Percentiles rank a stretch among this genome's conserved stretches.
phyloP scores from a whole-genome alignment of 2,329 filamentous ascomycete species.

The Botrytis fabae region DNA sequence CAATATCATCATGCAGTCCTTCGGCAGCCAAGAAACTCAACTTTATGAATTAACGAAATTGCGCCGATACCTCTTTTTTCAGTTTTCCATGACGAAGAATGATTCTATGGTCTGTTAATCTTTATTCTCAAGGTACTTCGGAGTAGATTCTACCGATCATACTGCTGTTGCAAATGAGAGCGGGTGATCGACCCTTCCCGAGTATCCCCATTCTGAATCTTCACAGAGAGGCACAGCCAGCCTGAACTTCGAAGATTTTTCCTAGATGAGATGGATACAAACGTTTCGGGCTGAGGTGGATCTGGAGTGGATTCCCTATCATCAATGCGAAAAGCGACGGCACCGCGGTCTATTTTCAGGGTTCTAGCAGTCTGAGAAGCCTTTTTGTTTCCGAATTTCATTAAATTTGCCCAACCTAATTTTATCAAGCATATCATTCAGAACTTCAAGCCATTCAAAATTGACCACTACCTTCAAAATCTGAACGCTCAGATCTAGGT shows the following conservation, averaged over 20 bases:
- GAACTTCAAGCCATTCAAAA: not conserved
- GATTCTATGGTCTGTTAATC: not conserved
- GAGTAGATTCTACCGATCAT: not conserved
- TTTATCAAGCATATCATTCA: not conserved
- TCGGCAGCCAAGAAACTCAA: conserved; percentile 20
- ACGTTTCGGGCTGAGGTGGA: not conserved
- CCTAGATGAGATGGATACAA: not conserved
- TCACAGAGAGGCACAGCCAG: not conserved
- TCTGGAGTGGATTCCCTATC: not conserved
- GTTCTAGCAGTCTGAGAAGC: not conserved
- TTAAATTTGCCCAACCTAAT: not conserved
- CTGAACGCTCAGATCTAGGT: not conserved
- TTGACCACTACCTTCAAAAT: not conserved
- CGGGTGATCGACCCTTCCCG: conserved; percentile 7
- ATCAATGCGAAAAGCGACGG: not conserved
- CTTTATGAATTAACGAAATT: conserved; percentile 12
- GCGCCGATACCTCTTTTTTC: conserved; percentile 1
- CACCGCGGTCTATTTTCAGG: not conserved
- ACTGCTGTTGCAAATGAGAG: not conserved
- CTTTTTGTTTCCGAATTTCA: not conserved
- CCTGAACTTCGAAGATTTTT: not conserved
- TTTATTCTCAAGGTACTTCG: not conserved
- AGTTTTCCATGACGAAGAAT: not conserved
- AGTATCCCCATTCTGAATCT: not conserved
- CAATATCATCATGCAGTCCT: conserved; percentile 6